Conservation (phyloP, 176 grass and related monocot genomes). For the Coix lacrymajobi region DNA sequence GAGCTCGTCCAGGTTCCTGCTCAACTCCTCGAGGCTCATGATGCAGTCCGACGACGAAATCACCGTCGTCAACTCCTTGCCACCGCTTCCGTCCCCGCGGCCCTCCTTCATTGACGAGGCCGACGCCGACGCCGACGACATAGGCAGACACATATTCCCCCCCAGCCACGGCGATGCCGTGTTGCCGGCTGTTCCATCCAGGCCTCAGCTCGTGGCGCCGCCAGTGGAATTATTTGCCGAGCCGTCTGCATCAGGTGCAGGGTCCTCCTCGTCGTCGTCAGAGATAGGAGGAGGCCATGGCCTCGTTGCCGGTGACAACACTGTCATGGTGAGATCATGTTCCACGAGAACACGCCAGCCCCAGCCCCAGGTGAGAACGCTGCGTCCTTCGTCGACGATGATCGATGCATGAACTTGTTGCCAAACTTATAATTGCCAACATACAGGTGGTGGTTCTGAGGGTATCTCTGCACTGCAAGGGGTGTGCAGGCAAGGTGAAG, state of each 20-base stretch:
- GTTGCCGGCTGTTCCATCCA: background rate
- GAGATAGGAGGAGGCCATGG: background rate
- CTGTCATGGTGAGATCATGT: constrained; percentile 27
- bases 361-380: constrained; percentile 32
- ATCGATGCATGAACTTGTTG: background rate
- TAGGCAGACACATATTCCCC: constrained; percentile 42
- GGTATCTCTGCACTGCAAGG: constrained; percentile 92
- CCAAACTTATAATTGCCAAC: too few species aligned
- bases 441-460: constrained; percentile 53
- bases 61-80: background rate
- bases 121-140: background rate
- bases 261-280: background rate
- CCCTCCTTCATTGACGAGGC: constrained; percentile 29
- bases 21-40: constrained; percentile 56
- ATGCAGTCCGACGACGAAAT: constrained; percentile 37
- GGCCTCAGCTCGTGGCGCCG: background rate
- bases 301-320: background rate
- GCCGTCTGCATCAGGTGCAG: background rate
- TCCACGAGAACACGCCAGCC: constrained; percentile 36
- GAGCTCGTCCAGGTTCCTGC: constrained; percentile 69
- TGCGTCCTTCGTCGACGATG: background rate
- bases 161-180: background rate
- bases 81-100: background rate
- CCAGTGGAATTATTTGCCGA: background rate
- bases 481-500: constrained; percentile 78